Evolutionary conservation across 345 rosid species (phyloP).

Genomic region (Eucalyptus decipiens): DNA sequence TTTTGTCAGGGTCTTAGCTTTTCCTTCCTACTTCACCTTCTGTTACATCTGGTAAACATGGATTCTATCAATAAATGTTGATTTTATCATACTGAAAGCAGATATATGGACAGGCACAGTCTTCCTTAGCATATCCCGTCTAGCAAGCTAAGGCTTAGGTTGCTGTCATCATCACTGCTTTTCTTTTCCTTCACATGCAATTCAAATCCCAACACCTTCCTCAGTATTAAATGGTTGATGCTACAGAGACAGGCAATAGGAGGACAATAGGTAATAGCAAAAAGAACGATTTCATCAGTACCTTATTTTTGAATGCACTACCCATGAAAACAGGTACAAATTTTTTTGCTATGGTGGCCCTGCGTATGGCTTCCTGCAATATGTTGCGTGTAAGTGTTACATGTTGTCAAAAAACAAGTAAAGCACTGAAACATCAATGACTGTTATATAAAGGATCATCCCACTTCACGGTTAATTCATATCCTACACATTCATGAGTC

Average conservation of each 20-base stretch:
- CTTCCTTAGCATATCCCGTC: background rate
- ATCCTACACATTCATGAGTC: background rate
- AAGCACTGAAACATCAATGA: background rate
- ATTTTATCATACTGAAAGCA: background rate
- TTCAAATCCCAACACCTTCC: background rate
- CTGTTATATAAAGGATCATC: background rate
- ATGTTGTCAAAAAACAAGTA: background rate
- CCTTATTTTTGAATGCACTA: slow-evolving; percentile 99
- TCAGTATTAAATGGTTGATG: background rate
- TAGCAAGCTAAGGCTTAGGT: background rate
- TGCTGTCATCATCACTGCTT: background rate
- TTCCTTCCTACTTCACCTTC: background rate
- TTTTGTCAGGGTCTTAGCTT: background rate
- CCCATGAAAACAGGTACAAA: slow-evolving; percentile 99
- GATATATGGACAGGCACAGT: background rate
- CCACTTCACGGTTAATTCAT: background rate
- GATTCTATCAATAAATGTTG: background rate
- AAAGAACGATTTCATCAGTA: background rate
- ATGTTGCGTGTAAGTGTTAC: background rate
- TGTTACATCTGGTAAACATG: background rate
- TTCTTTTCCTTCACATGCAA: background rate
- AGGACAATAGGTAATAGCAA: background rate
- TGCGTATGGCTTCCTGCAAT: slow-evolving; percentile 79
- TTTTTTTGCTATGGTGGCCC: slow-evolving; percentile 90
- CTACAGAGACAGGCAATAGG: background rate